A percentile compares a stretch with the other conserved stretches of the same genome.
Conservation (phyloP, 768 basidiomycete species). For the Filobasidium wieringae region DNA sequence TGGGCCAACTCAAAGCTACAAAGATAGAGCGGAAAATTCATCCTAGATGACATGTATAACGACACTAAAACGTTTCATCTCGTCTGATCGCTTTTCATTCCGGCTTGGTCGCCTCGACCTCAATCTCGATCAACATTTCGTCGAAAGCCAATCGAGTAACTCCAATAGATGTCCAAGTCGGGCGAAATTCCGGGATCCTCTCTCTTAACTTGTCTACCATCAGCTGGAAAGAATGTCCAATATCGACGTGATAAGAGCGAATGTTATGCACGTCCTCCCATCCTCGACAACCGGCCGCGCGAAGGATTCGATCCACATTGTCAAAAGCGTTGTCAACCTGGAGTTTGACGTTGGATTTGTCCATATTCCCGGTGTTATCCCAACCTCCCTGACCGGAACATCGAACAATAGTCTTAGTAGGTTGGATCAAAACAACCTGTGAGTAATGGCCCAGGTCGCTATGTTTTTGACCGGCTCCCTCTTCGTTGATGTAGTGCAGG, state of each 20-base stretch:
- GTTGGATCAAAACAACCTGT: not conserved
- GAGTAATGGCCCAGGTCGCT: not conserved
- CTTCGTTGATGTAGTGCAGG: not conserved
- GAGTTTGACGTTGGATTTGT: not conserved
- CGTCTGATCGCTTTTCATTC: too few relatives aligned
- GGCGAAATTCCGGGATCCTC: not conserved
- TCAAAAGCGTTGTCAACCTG: not conserved
- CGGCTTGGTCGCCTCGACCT: not conserved
- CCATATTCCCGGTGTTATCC: not conserved
- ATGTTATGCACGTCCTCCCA: not conserved
- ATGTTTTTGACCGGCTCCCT: not conserved
- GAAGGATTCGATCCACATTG: not conserved
- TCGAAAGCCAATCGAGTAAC: not conserved
- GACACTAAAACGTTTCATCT: too few relatives aligned
- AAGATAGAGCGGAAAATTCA: too few relatives aligned
- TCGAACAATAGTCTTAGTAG: not conserved
- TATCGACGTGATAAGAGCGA: not conserved
- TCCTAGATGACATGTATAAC: too few relatives aligned
- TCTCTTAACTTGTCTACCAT: not conserved
- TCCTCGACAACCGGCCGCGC: not conserved
- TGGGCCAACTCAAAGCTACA: too few relatives aligned
- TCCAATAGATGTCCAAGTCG: not conserved
- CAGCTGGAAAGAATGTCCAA: not conserved
- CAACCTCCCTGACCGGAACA: not conserved
- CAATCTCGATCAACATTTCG: not conserved